These are phyloP conservation scores for Pseudonitzschia multiseries DNA, from an alignment of 108 stramenopile genomes.

Conservation along the genomic window DNA sequence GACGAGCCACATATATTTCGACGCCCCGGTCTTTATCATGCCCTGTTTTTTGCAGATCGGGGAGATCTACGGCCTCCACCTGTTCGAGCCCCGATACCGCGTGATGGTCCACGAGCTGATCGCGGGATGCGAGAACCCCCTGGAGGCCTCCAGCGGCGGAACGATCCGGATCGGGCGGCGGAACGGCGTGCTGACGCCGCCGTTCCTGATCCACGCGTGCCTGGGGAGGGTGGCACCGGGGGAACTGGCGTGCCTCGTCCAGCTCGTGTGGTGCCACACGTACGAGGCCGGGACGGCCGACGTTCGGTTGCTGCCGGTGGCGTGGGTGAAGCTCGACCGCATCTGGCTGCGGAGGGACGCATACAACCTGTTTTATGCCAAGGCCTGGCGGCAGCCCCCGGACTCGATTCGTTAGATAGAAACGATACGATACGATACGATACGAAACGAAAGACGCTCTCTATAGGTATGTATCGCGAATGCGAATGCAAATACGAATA, in stretches of 20 bases:
- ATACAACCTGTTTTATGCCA: constrained; percentile 56
- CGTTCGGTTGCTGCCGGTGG: constrained; percentile 50
- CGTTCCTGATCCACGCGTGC: constrained; percentile 54
- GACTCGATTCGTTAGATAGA: background rate
- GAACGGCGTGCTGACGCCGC: constrained; percentile 30
- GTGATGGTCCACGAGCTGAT: constrained; percentile 60
- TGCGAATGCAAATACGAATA: too few species aligned
- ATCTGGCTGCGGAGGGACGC: constrained; percentile 49
- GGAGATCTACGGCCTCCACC: constrained; percentile 55
- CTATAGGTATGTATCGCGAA: too few species aligned
- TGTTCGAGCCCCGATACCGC: constrained; percentile 82
- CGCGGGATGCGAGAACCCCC: constrained; percentile 38
- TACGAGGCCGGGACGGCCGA: constrained; percentile 62
- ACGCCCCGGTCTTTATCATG: constrained; percentile 72
- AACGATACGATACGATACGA: too few species aligned
- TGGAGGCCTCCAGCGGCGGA: constrained; percentile 43
- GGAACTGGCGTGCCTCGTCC: constrained; percentile 57
- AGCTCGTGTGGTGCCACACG: constrained; percentile 44
- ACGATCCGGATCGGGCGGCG: constrained; percentile 25
- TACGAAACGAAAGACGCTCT: too few species aligned
- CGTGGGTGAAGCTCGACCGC: constrained; percentile 56
- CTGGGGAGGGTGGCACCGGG: constrained; percentile 33
- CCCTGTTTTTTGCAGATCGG: constrained; percentile 43
- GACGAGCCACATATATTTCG: constrained; percentile 45
- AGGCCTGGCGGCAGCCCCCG: constrained; percentile 16